phyloP scores from a whole-genome alignment of 2,329 filamentous ascomycete genomes.

The Cyphellophora europaea region DNA sequence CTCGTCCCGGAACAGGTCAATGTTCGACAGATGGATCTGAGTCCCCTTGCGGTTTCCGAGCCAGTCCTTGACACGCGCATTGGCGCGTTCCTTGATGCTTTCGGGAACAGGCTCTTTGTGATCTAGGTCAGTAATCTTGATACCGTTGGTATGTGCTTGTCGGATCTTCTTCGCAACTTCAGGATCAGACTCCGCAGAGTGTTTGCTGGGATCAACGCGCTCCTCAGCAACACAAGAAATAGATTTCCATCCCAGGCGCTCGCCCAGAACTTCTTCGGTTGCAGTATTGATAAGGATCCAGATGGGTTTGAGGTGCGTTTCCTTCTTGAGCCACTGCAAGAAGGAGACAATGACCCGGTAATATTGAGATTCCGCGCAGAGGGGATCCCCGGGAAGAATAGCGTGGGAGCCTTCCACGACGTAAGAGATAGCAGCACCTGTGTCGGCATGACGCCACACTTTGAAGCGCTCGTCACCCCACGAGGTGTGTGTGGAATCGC shows the following conservation, averaged over 20 bases:
- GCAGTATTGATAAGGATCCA: slow-evolving; percentile 82
- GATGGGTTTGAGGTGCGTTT: slow-evolving; percentile 64
- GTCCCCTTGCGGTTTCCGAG: slow-evolving; percentile 68
- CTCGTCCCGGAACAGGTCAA: slow-evolving; percentile 77
- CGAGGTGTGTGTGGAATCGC: slow-evolving; percentile 85
- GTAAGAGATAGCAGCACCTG: slow-evolving; percentile 77
- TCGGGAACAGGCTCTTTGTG: slow-evolving; percentile 54
- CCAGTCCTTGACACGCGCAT: slow-evolving; percentile 71
- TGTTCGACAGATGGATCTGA: slow-evolving; percentile 84
- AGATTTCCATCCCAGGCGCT: slow-evolving; percentile 76
- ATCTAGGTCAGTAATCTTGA: slow-evolving; percentile 67
- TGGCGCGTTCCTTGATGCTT: slow-evolving; percentile 59
- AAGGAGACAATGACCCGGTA: slow-evolving; percentile 63
- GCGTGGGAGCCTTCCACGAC: slow-evolving; percentile 68
- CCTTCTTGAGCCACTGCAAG: slow-evolving; percentile 63
- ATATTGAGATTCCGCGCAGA: slow-evolving; percentile 74
- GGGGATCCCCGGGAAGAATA: slow-evolving; percentile 77
- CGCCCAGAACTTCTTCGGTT: slow-evolving; percentile 69
- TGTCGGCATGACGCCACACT: slow-evolving; percentile 71
- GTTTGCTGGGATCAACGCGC: slow-evolving; percentile 66
- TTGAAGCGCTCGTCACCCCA: slow-evolving; percentile 86
- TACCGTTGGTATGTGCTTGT: slow-evolving; percentile 70
- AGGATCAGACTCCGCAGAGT: slow-evolving; percentile 55
- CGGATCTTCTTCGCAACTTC: slow-evolving; percentile 67
- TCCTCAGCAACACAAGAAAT: slow-evolving; percentile 84